phyloP scores from a whole-genome alignment of 768 basidiomycete species.

The Termitomyces sp. region DNA sequence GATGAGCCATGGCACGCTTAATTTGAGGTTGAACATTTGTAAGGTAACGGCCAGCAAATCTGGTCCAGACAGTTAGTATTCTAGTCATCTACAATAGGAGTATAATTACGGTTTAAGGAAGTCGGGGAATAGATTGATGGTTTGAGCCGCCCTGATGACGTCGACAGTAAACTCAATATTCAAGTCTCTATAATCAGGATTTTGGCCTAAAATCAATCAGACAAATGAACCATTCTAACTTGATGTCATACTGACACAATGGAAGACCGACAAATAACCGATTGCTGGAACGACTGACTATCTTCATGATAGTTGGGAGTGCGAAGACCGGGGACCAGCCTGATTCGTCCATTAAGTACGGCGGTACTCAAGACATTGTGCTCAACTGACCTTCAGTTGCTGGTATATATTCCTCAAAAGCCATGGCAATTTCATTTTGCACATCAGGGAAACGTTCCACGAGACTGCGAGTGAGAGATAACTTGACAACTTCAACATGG shows the following conservation, averaged over 20 bases:
- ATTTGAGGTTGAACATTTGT: constrained; percentile 19
- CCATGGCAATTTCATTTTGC: too few species aligned
- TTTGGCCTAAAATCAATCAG: constrained; percentile 27
- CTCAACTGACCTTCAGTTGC: constrained; percentile 20
- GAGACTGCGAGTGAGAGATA: constrained; percentile 35
- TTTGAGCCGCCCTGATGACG: too few species aligned
- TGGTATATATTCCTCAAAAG: constrained; percentile 39
- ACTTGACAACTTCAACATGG: constrained; percentile 28
- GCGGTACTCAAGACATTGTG: too few species aligned
- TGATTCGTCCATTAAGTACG: constrained; percentile 4
- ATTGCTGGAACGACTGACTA: too few species aligned
- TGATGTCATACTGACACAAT: constrained; percentile 28
- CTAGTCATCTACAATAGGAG: not conserved
- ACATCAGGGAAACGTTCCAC: constrained; percentile 30
- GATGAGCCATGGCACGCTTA: constrained; percentile 17
- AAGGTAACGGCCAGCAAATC: too few species aligned
- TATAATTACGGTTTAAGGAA: too few species aligned
- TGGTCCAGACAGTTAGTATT: constrained; percentile 7
- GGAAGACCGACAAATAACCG: constrained; percentile 43
- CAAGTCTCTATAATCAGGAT: constrained; percentile 36
- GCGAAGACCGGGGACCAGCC: constrained; percentile 33
- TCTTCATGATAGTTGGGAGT: constrained; percentile 25
- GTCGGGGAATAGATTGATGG: too few species aligned
- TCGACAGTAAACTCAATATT: constrained; percentile 32
- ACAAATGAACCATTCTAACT: not conserved